Conservation (phyloP, 2,329 filamentous ascomycete species). For the Epichloe scottii region DNA sequence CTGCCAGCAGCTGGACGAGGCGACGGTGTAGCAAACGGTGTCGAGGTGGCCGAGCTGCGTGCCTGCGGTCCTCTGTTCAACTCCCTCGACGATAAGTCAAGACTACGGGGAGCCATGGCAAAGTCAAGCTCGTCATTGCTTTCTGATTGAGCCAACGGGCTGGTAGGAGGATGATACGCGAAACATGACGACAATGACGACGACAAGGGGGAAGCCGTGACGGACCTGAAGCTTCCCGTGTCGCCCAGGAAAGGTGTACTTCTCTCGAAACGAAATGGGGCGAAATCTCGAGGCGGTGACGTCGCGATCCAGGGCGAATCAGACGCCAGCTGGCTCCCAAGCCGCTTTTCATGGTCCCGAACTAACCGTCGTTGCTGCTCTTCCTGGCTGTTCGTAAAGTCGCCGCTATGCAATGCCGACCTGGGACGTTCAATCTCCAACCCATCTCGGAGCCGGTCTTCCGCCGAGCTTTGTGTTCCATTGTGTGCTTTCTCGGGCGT, state of each 20-base stretch:
- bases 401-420: slow-evolving; percentile 59
- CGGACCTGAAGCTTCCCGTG: slow-evolving; percentile 27
- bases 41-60: slow-evolving; percentile 48
- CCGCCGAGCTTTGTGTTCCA: slow-evolving; percentile 13
- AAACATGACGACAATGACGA: slow-evolving; percentile 71
- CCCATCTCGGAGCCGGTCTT: slow-evolving; percentile 38
- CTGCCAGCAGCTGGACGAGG: slow-evolving; percentile 17
- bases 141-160: slow-evolving; percentile 78
- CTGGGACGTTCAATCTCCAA: slow-evolving; percentile 67
- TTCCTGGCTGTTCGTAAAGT: slow-evolving; percentile 40
- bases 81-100: slow-evolving; percentile 32
- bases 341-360: background rate
- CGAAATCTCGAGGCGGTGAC: slow-evolving; percentile 41
- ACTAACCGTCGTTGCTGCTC: slow-evolving; percentile 8
- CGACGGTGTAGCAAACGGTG: slow-evolving; percentile 29
- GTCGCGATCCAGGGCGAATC: slow-evolving; percentile 36
- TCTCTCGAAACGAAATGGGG: slow-evolving; percentile 31
- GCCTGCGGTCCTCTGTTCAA: slow-evolving; percentile 52
- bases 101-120: slow-evolving; percentile 37
- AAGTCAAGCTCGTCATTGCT: slow-evolving; percentile 64
- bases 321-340: background rate
- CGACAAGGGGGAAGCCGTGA: slow-evolving; percentile 46
- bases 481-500: slow-evolving; percentile 30
- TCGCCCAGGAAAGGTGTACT: slow-evolving; percentile 19
- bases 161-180: slow-evolving; percentile 77